Percentiles rank a stretch among this genome's conserved stretches.
Evolutionary conservation across 2,329 filamentous ascomycete genomes (phyloP).

Genomic region (Venturia oleaginea): DNA sequence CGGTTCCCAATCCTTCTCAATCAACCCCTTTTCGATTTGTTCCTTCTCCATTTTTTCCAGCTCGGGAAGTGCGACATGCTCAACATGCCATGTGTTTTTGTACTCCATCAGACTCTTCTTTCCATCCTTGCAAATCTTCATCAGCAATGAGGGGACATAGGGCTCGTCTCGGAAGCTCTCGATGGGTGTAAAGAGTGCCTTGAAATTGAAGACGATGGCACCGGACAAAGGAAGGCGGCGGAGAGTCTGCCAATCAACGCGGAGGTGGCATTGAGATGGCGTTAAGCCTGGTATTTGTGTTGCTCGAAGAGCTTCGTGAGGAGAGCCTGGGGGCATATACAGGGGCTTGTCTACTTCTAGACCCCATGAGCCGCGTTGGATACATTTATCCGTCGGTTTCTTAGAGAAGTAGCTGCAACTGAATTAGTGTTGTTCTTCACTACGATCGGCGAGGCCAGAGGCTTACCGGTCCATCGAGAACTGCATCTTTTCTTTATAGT

Average conservation of each 20-base stretch:
- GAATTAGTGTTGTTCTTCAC: slow-evolving; percentile 10
- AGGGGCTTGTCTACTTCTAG: slow-evolving; percentile 67
- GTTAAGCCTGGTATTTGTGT: slow-evolving; percentile 49
- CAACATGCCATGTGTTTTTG: slow-evolving; percentile 72
- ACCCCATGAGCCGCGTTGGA: slow-evolving; percentile 79
- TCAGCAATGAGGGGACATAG: slow-evolving; percentile 58
- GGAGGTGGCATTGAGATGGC: slow-evolving; percentile 53
- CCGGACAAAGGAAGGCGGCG: slow-evolving; percentile 68
- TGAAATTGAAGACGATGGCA: slow-evolving; percentile 79
- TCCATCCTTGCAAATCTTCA: slow-evolving; percentile 61
- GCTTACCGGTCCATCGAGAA: slow-evolving; percentile 73
- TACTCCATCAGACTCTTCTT: slow-evolving; percentile 67
- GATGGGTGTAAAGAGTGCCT: slow-evolving; percentile 71
- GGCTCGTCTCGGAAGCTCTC: slow-evolving; percentile 61
- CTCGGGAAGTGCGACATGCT: slow-evolving; percentile 60
- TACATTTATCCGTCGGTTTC: slow-evolving; percentile 62
- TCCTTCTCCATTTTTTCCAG: slow-evolving; percentile 55
- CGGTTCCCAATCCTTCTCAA: slow-evolving; percentile 55
- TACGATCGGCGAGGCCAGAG: background rate
- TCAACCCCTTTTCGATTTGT: slow-evolving; percentile 54
- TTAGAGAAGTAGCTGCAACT: slow-evolving; percentile 64
- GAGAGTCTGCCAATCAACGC: slow-evolving; percentile 84
- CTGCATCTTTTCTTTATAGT: slow-evolving; percentile 81
- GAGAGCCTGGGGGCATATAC: slow-evolving; percentile 62
- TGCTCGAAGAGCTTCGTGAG: slow-evolving; percentile 51